These are phyloP conservation scores for Lasiodiplodia sp. DNA, from an alignment of 2,329 filamentous ascomycete genomes.

Conservation along the genomic window DNA sequence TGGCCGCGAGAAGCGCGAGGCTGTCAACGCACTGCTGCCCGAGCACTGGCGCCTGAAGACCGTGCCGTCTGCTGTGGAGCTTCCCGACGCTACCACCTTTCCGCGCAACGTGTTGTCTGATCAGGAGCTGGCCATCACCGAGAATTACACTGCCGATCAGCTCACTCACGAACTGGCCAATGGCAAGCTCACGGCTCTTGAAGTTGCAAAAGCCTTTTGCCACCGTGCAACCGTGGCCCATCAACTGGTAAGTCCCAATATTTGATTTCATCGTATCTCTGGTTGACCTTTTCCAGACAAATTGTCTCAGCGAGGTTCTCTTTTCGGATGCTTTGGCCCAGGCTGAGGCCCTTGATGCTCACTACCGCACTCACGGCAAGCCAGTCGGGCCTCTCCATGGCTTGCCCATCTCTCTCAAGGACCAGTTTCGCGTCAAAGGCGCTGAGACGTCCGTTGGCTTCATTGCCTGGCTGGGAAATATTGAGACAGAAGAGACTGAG, in stretches of 20 bases:
- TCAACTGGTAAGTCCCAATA: slow-evolving; percentile 48
- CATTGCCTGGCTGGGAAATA: slow-evolving; percentile 68
- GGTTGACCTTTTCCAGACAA: slow-evolving; percentile 32
- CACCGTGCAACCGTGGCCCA: slow-evolving; percentile 62
- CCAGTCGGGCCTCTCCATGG: slow-evolving; percentile 57
- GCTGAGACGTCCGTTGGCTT: slow-evolving; percentile 64
- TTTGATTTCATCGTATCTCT: slow-evolving; percentile 55
- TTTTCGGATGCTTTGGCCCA: slow-evolving; percentile 54
- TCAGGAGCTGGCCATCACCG: slow-evolving; percentile 63
- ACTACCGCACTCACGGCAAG: slow-evolving; percentile 44
- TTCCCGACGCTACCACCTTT: slow-evolving; percentile 51
- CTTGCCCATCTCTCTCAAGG: slow-evolving; percentile 57
- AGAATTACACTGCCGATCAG: slow-evolving; percentile 55
- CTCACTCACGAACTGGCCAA: slow-evolving; percentile 35
- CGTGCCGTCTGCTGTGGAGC: slow-evolving; percentile 58
- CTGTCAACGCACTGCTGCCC: slow-evolving; percentile 63
- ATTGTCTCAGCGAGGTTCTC: slow-evolving; percentile 56
- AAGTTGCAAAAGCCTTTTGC: slow-evolving; percentile 63
- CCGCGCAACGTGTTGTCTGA: slow-evolving; percentile 57
- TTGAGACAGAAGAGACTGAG: slow-evolving; percentile 63
- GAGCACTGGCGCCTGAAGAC: slow-evolving; percentile 61
- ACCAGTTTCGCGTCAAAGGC: slow-evolving; percentile 57
- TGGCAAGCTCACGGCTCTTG: slow-evolving; percentile 64
- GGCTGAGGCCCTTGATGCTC: slow-evolving; percentile 52
- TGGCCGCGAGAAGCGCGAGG: slow-evolving; percentile 62